phyloP scores from a whole-genome alignment of 2,329 filamentous ascomycete genomes.

The Escovopsis sp. region DNA sequence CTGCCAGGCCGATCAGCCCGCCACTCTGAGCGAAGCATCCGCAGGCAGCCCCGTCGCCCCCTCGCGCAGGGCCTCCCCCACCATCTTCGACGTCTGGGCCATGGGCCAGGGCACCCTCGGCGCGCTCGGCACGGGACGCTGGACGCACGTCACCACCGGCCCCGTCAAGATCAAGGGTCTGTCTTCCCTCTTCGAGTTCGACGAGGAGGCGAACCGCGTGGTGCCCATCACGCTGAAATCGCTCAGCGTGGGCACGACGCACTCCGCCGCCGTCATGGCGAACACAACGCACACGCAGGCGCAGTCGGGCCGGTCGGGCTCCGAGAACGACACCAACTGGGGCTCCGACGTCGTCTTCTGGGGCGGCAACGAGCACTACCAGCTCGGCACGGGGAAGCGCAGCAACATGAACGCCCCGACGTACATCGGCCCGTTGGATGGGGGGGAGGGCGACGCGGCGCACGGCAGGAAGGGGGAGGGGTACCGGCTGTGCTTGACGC shows the following conservation, averaged over 20 bases:
- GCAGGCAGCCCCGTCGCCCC: constrained; percentile 12
- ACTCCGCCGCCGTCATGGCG: constrained; percentile 68
- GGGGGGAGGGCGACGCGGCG: constrained; percentile 39
- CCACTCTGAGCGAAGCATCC: constrained; percentile 5
- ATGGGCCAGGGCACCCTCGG: constrained; percentile 79
- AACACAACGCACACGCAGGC: constrained; percentile 58
- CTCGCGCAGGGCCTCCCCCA: constrained; percentile 17
- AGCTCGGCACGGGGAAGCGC: constrained; percentile 80
- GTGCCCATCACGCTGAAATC: constrained; percentile 64
- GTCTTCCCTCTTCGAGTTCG: constrained; percentile 73
- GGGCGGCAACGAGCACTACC: constrained; percentile 89
- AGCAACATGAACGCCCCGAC: constrained; percentile 62
- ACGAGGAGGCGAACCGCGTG: constrained; percentile 52
- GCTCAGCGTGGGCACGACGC: constrained; percentile 63
- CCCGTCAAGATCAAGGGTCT: constrained; percentile 72
- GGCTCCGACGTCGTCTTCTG: constrained; percentile 83
- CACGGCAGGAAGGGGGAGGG: constrained; percentile 45
- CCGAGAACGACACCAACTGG: constrained; percentile 65
- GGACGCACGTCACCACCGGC: constrained; percentile 69
- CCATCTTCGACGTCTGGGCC: constrained; percentile 56
- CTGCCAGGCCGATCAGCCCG: constrained; percentile 53
- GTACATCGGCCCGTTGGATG: constrained; percentile 66
- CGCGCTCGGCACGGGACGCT: constrained; percentile 67
- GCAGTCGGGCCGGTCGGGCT: constrained; percentile 21
- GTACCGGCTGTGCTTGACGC: constrained; percentile 68